A percentile compares a stretch with the other conserved stretches of the same genome.
Evolutionary conservation across 306 rosid genomes (phyloP).

Genomic region (Cicer yamashitae): DNA sequence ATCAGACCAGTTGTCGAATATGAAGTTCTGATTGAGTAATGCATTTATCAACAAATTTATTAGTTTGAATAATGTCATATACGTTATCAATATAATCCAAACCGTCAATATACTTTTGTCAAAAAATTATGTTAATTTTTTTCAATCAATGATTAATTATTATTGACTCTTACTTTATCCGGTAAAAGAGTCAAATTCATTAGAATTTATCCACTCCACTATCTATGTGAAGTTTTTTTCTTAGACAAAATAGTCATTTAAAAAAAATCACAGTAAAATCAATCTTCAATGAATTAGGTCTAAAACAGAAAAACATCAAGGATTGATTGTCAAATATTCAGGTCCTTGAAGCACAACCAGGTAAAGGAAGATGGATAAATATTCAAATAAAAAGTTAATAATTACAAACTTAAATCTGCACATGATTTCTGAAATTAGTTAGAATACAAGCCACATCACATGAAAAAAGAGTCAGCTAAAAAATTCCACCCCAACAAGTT

Average conservation of each 20-base stretch:
- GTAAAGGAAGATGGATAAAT: neutral
- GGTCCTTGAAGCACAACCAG: constrained; percentile 41
- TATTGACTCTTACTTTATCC: neutral
- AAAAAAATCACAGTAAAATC: neutral
- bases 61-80: too few species aligned
- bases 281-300: neutral
- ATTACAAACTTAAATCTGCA: constrained; percentile 42
- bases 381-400: neutral
- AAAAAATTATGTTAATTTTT: too few species aligned
- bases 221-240: neutral
- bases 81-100: too few species aligned
- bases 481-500: constrained; percentile 41
- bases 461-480: constrained; percentile 40
- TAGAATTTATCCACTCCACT: neutral
- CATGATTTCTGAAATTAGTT: constrained; percentile 38
- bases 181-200: neutral
- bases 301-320: constrained; percentile 18
- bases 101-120: too few species aligned
- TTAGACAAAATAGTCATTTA: too few species aligned
- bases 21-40: too few species aligned
- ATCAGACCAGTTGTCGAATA: too few species aligned
- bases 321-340: constrained; percentile 18
- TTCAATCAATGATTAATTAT: too few species aligned
- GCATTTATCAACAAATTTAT: too few species aligned
- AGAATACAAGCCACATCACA: constrained; percentile 43